Conservation (phyloP, 345 rosid species). For the Salix exigua region DNA sequence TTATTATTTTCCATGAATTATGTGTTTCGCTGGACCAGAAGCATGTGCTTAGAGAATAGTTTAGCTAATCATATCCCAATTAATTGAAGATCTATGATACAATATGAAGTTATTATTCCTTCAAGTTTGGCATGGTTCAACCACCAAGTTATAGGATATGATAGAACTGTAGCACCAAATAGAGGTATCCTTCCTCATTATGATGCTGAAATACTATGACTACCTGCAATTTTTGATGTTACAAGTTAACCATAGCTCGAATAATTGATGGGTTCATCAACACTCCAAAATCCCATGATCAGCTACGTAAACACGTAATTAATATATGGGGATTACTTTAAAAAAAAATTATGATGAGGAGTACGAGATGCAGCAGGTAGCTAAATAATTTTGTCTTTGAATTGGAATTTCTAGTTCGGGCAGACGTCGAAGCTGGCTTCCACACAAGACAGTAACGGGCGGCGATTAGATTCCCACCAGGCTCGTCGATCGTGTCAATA, state of each 20-base stretch:
- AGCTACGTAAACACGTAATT: neutral
- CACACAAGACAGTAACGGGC: neutral
- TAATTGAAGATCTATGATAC: neutral
- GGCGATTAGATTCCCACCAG: neutral
- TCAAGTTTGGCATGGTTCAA: slow-evolving; percentile 3
- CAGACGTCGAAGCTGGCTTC: neutral
- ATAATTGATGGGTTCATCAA: neutral
- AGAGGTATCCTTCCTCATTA: neutral
- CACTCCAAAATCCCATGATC: neutral
- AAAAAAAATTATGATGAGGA: neutral
- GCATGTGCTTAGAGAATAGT: neutral
- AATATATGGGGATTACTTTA: neutral
- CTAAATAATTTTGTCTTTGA: neutral
- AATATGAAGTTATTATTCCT: neutral
- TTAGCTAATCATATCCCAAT: too few species aligned
- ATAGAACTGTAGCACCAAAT: neutral
- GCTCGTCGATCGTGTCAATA: neutral
- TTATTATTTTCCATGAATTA: neutral
- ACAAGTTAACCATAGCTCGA: neutral
- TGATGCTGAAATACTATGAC: neutral
- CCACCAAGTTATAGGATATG: neutral
- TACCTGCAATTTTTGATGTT: slow-evolving; percentile 4
- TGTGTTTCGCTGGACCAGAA: neutral
- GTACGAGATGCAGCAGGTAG: neutral
- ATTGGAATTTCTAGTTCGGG: neutral